Percentiles rank a stretch among this genome's conserved stretches.
phyloP scores from a whole-genome alignment of 2,329 filamentous ascomycete species.

The Aureobasidium namibiae region DNA sequence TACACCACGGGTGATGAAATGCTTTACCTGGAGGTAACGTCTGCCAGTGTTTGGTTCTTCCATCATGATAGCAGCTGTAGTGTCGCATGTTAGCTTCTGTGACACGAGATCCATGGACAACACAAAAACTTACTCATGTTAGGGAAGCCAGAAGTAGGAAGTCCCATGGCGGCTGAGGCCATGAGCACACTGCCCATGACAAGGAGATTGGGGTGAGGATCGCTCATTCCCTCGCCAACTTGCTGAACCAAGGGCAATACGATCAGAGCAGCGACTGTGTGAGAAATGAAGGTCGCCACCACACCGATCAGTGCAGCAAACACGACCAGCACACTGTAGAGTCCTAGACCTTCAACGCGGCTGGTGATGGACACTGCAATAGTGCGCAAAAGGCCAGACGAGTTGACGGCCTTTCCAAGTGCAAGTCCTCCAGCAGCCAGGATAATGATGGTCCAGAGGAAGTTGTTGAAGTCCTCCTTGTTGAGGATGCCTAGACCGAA shows the following conservation, averaged over 20 bases:
- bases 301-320: slow-evolving; percentile 80
- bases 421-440: slow-evolving; percentile 88
- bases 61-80: slow-evolving; percentile 92
- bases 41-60: slow-evolving; percentile 87
- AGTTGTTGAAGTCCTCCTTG: slow-evolving; percentile 99
- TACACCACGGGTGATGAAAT: slow-evolving; percentile 91
- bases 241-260: slow-evolving; percentile 83
- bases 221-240: slow-evolving; percentile 74
- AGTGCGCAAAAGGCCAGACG: slow-evolving; percentile 82
- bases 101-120: not conserved
- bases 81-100: slow-evolving; percentile 3
- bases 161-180: slow-evolving; percentile 94
- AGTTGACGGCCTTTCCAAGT: slow-evolving; percentile 88
- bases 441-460: slow-evolving; percentile 99
- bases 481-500: slow-evolving; percentile 94
- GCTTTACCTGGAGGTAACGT: slow-evolving; percentile 81
- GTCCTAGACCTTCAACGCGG: slow-evolving; percentile 64
- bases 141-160: slow-evolving; percentile 93
- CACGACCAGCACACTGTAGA: slow-evolving; percentile 80
- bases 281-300: slow-evolving; percentile 94
- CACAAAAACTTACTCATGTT: slow-evolving; percentile 86
- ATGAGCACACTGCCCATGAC: slow-evolving; percentile 95
- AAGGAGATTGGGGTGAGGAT: slow-evolving; percentile 86
- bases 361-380: slow-evolving; percentile 71
- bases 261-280: slow-evolving; percentile 93